Evolutionary conservation across 441 rosid species (phyloP).

Genomic region (Bruguiera hainesii): DNA sequence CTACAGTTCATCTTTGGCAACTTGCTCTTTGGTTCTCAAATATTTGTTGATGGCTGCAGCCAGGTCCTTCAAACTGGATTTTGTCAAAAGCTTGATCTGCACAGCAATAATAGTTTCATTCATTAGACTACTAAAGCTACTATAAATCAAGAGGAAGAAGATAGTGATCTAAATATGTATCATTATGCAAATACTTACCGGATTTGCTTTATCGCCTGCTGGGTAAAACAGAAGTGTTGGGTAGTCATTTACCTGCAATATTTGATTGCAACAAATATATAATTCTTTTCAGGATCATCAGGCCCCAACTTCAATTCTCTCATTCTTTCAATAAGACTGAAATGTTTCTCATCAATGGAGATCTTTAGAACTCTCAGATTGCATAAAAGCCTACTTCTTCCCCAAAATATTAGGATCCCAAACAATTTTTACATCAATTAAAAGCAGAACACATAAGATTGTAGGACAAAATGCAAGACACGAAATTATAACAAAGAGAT

Average conservation of each 20-base stretch:
- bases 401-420: background rate
- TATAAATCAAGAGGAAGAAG: background rate
- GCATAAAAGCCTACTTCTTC: background rate
- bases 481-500: background rate
- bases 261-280: constrained; percentile 10
- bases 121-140: constrained; percentile 11
- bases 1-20: constrained; percentile 74
- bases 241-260: constrained; percentile 60
- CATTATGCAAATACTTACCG: constrained; percentile 42
- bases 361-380: background rate
- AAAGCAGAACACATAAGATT: background rate
- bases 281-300: constrained; percentile 3
- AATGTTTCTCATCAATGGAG: background rate
- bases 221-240: constrained; percentile 73
- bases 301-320: background rate
- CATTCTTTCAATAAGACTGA: background rate
- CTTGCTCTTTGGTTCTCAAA: constrained; percentile 42
- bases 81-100: constrained; percentile 62
- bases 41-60: constrained; percentile 53
- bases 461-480: background rate
- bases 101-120: constrained; percentile 8
- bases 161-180: background rate
- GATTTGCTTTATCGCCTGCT: constrained; percentile 55
- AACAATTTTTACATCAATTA: too few species aligned
- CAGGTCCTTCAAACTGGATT: constrained; percentile 58